phyloP scores from a whole-genome alignment of 2,329 filamentous ascomycete genomes.

The Colletotrichum incanum region DNA sequence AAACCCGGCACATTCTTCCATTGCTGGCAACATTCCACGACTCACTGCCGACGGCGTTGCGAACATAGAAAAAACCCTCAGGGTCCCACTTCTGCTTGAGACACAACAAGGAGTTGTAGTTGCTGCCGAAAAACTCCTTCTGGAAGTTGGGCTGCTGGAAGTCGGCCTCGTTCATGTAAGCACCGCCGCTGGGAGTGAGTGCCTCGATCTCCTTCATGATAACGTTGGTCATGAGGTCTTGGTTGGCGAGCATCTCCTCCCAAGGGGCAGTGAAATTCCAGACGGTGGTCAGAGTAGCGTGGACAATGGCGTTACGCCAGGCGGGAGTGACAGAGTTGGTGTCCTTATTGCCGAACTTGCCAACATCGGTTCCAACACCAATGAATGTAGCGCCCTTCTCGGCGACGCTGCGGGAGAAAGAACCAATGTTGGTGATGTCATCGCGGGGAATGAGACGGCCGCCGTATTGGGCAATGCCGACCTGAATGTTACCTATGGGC shows the following conservation, averaged over 20 bases:
- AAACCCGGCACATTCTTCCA: conserved; percentile 44
- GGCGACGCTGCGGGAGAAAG: conserved; percentile 40
- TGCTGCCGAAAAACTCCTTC: conserved; percentile 62
- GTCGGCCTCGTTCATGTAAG: conserved; percentile 69
- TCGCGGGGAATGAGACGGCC: conserved; percentile 46
- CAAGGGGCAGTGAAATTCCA: conserved; percentile 49
- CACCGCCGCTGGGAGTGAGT: conserved; percentile 57
- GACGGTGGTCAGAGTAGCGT: conserved; percentile 49
- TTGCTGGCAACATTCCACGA: conserved; percentile 56
- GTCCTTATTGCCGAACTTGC: conserved; percentile 46
- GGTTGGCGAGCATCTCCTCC: conserved; percentile 50
- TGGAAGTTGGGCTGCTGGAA: conserved; percentile 63
- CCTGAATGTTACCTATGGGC: conserved; percentile 63
- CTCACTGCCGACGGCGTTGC: conserved; percentile 66
- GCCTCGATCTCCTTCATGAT: conserved; percentile 43
- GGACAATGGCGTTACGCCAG: conserved; percentile 58
- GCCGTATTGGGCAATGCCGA: conserved; percentile 54
- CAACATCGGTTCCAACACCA: conserved; percentile 49
- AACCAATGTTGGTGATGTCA: conserved; percentile 43
- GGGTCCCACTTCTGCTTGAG: conserved; percentile 69
- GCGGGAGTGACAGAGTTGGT: conserved; percentile 58
- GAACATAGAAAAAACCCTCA: conserved; percentile 61
- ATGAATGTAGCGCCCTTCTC: conserved; percentile 48
- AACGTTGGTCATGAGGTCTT: conserved; percentile 46
- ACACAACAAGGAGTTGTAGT: conserved; percentile 57